Conservation (phyloP, 371 early-diverging fungal genomes). For the Nematocida ausubeli region DNA sequence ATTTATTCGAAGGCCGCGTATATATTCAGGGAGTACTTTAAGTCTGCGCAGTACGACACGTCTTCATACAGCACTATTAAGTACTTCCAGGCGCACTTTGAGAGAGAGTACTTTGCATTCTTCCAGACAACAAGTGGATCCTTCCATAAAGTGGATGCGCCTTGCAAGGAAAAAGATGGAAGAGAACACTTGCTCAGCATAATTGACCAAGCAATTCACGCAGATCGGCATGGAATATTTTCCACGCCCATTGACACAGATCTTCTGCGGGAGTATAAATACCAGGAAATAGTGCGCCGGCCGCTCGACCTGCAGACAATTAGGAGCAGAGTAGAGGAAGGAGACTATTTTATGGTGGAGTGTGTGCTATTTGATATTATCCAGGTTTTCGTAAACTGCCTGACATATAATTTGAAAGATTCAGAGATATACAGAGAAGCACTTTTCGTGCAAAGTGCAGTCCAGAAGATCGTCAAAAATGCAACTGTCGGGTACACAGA, state of each 20-base stretch:
- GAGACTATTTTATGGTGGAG: constrained; percentile 72
- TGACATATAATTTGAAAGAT: constrained; percentile 75
- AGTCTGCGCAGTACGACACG: constrained; percentile 32
- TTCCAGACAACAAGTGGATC: not conserved
- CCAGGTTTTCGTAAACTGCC: constrained; percentile 79
- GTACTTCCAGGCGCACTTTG: constrained; percentile 53
- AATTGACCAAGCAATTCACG: not conserved
- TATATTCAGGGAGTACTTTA: constrained; percentile 28
- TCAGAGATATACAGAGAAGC: constrained; percentile 78
- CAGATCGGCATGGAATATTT: constrained; percentile 27
- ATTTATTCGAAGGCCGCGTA: not conserved
- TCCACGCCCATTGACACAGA: constrained; percentile 33
- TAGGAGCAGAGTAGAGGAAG: constrained; percentile 72
- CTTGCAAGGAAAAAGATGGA: not conserved
- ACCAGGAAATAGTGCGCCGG: constrained; percentile 84
- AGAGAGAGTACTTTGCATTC: constrained; percentile 17
- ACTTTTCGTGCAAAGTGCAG: constrained; percentile 33
- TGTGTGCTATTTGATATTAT: constrained; percentile 74
- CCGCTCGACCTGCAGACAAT: constrained; percentile 88
- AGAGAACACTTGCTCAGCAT: not conserved
- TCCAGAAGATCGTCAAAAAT: not conserved
- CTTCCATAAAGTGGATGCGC: constrained; percentile 24
- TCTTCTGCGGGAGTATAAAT: constrained; percentile 69
- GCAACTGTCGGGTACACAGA: not conserved
- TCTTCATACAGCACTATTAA: constrained; percentile 42